Evolutionary conservation across 495 filamentous ascomycete species (phyloP), one percentile per base, ranked within the genome.

Genomic region (Hypomontagnella monticulosa): DNA sequence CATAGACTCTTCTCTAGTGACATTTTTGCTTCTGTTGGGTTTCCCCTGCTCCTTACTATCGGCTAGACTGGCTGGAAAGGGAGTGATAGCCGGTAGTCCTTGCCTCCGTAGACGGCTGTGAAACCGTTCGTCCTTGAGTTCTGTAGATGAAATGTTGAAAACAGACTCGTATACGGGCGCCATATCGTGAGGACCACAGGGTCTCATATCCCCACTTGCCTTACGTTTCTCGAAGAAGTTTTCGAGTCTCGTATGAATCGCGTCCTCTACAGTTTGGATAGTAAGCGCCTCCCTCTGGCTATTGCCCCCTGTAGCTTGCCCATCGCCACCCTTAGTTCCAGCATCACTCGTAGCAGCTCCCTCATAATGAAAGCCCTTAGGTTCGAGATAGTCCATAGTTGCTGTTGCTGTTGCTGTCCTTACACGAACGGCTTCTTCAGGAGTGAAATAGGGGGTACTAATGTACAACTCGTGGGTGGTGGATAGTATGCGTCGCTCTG

Each of bases 401-500:
- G 23, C n/a, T n/a, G n/a, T n/a, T 30, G 70, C 19, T 15, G 55
- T 32, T 38, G 72, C 63, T 41, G 18, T 46, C 44, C 60, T 70
- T 18, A 73, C 62, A 4, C 34, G 55, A 9, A 16, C 55, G 14
- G 72, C 70, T 62, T 76, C 70, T 9, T 36, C 37, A 11, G 56
- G 27, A 27, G 67, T 57, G 44, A 76, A 73, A 38, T 76, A 76
- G 19, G 72, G 72, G 40, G 14, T 38, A 53, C 70, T 71, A 53
- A 76, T 73, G 51, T 76, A 75, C 9, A 75, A 54, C 41, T 67
- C 70, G 48, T 73, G 58, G 30, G 63, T 72, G 18, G 72, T 75
- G 18, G 57, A 48, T 27, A 61, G 52, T 12, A 71, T 44, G 14
- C 74, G 70, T 43, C 60, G 52, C 48, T 70, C 62, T 5, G 67